Percentiles rank a stretch among this genome's conserved stretches.
Evolutionary conservation across 2,329 filamentous ascomycete species (phyloP).

Genomic region (Exophiala mesophila): DNA sequence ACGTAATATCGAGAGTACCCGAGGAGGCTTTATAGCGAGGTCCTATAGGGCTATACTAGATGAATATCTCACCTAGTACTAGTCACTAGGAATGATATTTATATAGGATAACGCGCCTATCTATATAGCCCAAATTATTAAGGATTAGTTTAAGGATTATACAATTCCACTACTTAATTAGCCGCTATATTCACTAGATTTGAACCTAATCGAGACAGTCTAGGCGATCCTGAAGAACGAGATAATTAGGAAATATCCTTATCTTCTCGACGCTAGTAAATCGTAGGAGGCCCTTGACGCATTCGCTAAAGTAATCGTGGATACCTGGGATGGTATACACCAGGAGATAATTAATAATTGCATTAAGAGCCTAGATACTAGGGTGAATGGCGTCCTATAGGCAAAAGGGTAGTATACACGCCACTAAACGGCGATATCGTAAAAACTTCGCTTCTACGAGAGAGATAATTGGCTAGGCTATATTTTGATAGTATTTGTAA

Average conservation of each 20-base stretch:
- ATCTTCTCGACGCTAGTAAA: slow-evolving; percentile 19
- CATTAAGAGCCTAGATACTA: slow-evolving; percentile 4
- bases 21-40: slow-evolving; percentile 11
- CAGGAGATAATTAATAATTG: slow-evolving; percentile 1
- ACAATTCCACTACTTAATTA: slow-evolving; percentile 23
- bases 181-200: slow-evolving; percentile 26
- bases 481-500: background rate
- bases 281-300: slow-evolving; percentile 13
- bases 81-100: slow-evolving; percentile 12
- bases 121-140: slow-evolving; percentile 16
- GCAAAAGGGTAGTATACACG: slow-evolving; percentile 16
- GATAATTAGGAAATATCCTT: slow-evolving; percentile 20
- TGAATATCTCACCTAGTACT: slow-evolving; percentile 12
- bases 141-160: slow-evolving; percentile 17
- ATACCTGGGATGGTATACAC: slow-evolving; percentile 1
- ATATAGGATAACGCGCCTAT: slow-evolving; percentile 27
- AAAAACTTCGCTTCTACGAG: background rate
- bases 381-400: background rate
- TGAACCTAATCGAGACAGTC: slow-evolving; percentile 31
- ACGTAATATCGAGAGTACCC: slow-evolving; percentile 11
- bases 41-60: slow-evolving; percentile 19
- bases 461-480: too few species aligned
- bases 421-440: background rate
- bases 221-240: slow-evolving; percentile 26
- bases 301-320: slow-evolving; percentile 18